Base-by-base conservation (phyloP, 495 filamentous ascomycete species). In the Hypoxylon perforatum region DNA sequence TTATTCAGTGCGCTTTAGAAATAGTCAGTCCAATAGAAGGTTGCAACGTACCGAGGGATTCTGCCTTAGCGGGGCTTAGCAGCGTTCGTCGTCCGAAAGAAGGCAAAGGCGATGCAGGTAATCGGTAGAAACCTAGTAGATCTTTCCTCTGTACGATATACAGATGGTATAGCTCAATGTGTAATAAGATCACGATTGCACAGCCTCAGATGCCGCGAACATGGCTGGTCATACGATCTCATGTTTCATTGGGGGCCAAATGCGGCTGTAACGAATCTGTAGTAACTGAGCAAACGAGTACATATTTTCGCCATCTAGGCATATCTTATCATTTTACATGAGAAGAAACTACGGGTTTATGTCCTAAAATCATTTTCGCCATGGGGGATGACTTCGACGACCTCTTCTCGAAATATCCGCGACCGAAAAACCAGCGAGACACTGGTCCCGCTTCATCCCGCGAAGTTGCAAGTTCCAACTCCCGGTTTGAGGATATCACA, bases 401-500 rank as follows among this genome's bases (percentile, higher is more conserved):
- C 3, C 47, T 50, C 23, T 50, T 50, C 47, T 33, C 47, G 12
- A 50, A 33, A 50, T 50, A 50, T 35, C 47, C 22, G 23, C 47
- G 9, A 33, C 30, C 30, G 22, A 50, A 35, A 22, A 50, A 35
- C 19, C 22, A 15, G 22, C 10, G 47, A 2, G 17, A 35, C 2
- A 19, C 47, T 28, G 47, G 30, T 19, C 3, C 22, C 17, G 25
- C 47, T 19, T 50, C 22, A 30, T 50, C 47, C 8, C 9, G 17
- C 33, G n/a, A 14, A 19, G 30, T 30, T 19, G 22, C 23, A 30
- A 35, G 14, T 30, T 28, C 22, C 22, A 50, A 50, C 8, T 50
- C 12, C 47, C 47, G 47, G 11, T 50, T 50, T 35, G 47, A 50
- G 21, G 47, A 50, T 35, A 50, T 50, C 47, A 50, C 47, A n/a